These are phyloP conservation scores for Friedmanniomyces endolithicus DNA, from an alignment of 495 filamentous ascomycete genomes.

Conservation along the genomic window DNA sequence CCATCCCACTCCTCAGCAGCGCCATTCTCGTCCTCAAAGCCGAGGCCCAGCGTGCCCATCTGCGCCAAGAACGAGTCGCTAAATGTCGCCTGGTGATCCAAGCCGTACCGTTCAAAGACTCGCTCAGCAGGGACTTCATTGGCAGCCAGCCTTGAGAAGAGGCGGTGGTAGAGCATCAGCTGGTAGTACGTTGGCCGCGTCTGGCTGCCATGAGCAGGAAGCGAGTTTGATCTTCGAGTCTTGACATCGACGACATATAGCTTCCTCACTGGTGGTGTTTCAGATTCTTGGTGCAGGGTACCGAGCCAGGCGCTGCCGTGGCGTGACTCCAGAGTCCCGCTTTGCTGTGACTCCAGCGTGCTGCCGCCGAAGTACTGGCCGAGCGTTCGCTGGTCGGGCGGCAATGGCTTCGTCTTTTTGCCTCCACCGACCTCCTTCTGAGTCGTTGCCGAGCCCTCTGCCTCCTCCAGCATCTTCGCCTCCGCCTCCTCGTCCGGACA, in stretches of 20 bases:
- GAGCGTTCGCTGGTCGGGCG: constrained; percentile 36
- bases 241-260: constrained; percentile 79
- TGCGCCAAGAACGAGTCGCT: constrained; percentile 71
- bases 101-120: constrained; percentile 55
- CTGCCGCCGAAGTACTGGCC: constrained; percentile 12
- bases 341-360: background rate
- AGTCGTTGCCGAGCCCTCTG: background rate
- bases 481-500: constrained; percentile 63
- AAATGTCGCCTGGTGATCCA: constrained; percentile 53
- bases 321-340: background rate
- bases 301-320: constrained; percentile 5
- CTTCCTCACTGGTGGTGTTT: background rate
- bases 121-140: constrained; percentile 53
- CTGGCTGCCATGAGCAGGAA: constrained; percentile 50
- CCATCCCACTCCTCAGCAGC: background rate
- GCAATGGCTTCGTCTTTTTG: constrained; percentile 23
- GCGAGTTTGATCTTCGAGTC: constrained; percentile 50
- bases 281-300: constrained; percentile 8
- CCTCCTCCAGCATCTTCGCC: constrained; percentile 23
- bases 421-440: background rate
- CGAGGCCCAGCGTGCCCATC: constrained; percentile 55
- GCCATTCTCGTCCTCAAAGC: constrained; percentile 33
- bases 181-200: constrained; percentile 71
- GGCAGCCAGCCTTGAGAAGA: constrained; percentile 61
- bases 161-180: constrained; percentile 81